Base-by-base conservation (phyloP, 2,329 filamentous ascomycete species). In the Fusarium chlamydosporum region DNA sequence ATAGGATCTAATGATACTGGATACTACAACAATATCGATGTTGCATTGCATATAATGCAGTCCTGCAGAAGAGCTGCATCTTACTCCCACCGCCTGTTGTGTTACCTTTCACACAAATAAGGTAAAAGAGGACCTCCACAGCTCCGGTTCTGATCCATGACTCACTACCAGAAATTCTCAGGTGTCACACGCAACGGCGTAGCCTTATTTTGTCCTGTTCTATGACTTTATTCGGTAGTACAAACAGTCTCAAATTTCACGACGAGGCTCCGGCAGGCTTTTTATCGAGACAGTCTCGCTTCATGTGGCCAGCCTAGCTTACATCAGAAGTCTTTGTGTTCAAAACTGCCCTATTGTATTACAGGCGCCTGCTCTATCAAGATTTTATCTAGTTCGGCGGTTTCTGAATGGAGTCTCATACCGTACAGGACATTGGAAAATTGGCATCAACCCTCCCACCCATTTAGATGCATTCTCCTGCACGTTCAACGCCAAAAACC, bases 31-130 rank as follows among this genome's bases (percentile, higher is more conserved):
- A 43, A 10, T n/a, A 35, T 23, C 31, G 38, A 46, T 29, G 26
- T 41, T 51, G 20, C 59, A 27, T 8, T 55, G n/a, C 20, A 61
- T 61, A 31, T 18, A 42, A 31, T 43, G 42, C 11, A 55, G 26
- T 50, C 38, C 48, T 31, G 29, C 45, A 45, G 40, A 50, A 37
- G 12, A 37, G 16, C 33, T 37, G 33, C 23, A 51, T 42, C 42
- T 48, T 50, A 45, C 23, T 45, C 42, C 59, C 53, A 63, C 37
- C 50, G 50, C 37, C 50, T 57, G 59, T 23, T 31, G 58, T 63
- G 16, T 34, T 13, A 50, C 42, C 47, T 13, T 35, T 26, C 13
- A n/a, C n/a, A 43, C 12, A 48, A 34, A 38, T 6, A 43, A 56
- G 35, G 41, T 33, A 45, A 35, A 20, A 4, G 26, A 42, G 20